These are phyloP conservation scores for Allantophomopsis lycopodina DNA, from an alignment of 2,329 filamentous ascomycete genomes.

Conservation along the genomic window DNA sequence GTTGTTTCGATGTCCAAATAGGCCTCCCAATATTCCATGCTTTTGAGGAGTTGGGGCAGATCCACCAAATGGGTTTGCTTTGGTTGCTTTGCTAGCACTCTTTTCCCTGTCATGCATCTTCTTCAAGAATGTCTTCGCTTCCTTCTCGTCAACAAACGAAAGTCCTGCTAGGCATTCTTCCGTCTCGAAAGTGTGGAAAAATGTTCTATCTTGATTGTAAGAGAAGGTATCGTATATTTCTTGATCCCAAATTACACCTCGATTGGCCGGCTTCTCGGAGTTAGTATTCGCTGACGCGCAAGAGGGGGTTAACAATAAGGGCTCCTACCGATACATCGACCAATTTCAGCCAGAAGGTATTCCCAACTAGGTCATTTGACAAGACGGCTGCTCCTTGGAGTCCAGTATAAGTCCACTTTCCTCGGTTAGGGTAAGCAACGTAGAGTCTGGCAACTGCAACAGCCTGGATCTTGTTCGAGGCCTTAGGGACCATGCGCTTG, in stretches of 20 bases:
- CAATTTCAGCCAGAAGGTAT: conserved; percentile 95
- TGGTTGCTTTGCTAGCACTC: conserved; percentile 82
- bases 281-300: conserved; percentile 7
- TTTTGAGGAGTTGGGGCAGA: conserved; percentile 25
- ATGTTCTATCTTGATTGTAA: conserved; percentile 94
- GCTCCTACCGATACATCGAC: conserved; percentile 79
- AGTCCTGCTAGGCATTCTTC: conserved; percentile 83
- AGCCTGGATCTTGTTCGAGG: conserved; percentile 93
- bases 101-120: conserved; percentile 96
- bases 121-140: conserved; percentile 92
- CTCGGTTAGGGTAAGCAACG: conserved; percentile 74
- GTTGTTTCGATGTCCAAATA: conserved; percentile 50
- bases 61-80: conserved; percentile 58
- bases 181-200: conserved; percentile 95
- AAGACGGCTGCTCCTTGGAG: conserved; percentile 85
- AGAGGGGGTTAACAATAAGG: neutral
- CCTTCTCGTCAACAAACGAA: conserved; percentile 93
- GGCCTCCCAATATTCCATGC: conserved; percentile 40
- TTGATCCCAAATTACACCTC: conserved; percentile 91
- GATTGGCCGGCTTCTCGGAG: conserved; percentile 46
- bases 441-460: conserved; percentile 90
- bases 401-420: conserved; percentile 88
- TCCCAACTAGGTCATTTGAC: conserved; percentile 84
- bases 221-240: conserved; percentile 91
- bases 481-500: conserved; percentile 85